Conservation (phyloP, 495 filamentous ascomycete species). For the Gamarada debralockiae region DNA sequence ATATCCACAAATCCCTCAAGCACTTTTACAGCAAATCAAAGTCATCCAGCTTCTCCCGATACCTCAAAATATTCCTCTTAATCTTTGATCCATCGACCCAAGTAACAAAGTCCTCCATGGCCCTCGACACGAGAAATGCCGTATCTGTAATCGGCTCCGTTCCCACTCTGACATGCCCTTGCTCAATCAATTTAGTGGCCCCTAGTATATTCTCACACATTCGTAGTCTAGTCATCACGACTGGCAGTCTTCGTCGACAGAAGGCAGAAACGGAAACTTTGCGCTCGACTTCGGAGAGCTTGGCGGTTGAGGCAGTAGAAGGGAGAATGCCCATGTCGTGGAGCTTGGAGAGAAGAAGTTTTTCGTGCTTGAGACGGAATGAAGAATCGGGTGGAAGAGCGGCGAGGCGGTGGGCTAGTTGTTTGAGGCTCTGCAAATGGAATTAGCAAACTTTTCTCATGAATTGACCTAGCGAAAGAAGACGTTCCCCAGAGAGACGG, state of each 20-base stretch:
- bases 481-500: conserved; percentile 64
- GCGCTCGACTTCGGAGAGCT: conserved; percentile 79
- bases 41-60: conserved; percentile 93
- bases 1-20: too few relatives aligned
- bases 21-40: conserved; percentile 93
- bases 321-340: conserved; percentile 85
- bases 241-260: conserved; percentile 72
- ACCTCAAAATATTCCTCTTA: conserved; percentile 89
- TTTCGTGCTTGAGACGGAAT: conserved; percentile 73
- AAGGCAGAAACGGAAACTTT: conserved; percentile 83
- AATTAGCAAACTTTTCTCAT: conserved; percentile 1
- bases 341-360: conserved; percentile 81
- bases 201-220: conserved; percentile 88
- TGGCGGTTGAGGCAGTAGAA: conserved; percentile 54
- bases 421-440: conserved; percentile 58
- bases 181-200: conserved; percentile 84
- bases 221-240: conserved; percentile 79
- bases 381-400: conserved; percentile 74
- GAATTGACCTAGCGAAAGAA: not conserved
- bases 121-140: conserved; percentile 69
- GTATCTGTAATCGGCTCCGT: conserved; percentile 88
- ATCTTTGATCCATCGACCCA: conserved; percentile 98
- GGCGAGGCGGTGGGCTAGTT: conserved; percentile 82
- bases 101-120: conserved; percentile 95
- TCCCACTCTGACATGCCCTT: conserved; percentile 92